phyloP scores from a whole-genome alignment of 495 filamentous ascomycete species.

The Penicillium tannophilum region DNA sequence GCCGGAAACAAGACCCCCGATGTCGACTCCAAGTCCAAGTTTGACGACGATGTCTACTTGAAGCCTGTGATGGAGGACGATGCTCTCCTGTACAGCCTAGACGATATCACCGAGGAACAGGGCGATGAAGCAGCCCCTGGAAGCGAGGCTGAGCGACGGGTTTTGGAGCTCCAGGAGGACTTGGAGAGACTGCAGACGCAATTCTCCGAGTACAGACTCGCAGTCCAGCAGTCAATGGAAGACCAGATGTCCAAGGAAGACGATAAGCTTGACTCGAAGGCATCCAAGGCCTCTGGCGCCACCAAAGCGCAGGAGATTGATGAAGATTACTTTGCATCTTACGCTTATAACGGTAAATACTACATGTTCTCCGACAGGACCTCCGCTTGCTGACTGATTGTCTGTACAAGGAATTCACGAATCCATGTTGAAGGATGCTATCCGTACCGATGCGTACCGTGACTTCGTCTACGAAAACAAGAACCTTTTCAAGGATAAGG shows the following conservation, averaged over 20 bases:
- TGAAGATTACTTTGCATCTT: conserved; percentile 79
- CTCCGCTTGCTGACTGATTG: neutral
- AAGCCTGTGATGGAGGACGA: conserved; percentile 90
- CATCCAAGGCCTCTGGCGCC: conserved; percentile 14
- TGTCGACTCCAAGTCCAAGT: conserved; percentile 56
- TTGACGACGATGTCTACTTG: conserved; percentile 75
- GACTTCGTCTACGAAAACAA: conserved; percentile 82
- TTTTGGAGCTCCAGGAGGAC: conserved; percentile 69
- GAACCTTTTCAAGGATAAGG: conserved; percentile 85
- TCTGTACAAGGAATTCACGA: conserved; percentile 73
- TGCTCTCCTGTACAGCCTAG: conserved; percentile 78
- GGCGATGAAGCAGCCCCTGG: conserved; percentile 24
- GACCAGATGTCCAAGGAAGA: conserved; percentile 62
- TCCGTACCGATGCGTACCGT: conserved; percentile 68
- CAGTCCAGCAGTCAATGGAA: conserved; percentile 71
- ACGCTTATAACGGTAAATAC: conserved; percentile 69
- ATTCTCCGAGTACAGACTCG: conserved; percentile 69
- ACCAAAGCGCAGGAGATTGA: conserved; percentile 41
- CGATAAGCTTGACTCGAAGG: conserved; percentile 29
- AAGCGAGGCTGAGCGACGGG: conserved; percentile 52
- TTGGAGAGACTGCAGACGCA: conserved; percentile 64
- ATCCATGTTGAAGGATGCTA: conserved; percentile 80
- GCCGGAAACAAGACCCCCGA: conserved; percentile 54
- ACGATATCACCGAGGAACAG: conserved; percentile 63
- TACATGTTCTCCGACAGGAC: neutral